Evolutionary conservation across 192 early-diverging fungal species (phyloP).

Genomic region (Phlyctochytrium planicorne): DNA sequence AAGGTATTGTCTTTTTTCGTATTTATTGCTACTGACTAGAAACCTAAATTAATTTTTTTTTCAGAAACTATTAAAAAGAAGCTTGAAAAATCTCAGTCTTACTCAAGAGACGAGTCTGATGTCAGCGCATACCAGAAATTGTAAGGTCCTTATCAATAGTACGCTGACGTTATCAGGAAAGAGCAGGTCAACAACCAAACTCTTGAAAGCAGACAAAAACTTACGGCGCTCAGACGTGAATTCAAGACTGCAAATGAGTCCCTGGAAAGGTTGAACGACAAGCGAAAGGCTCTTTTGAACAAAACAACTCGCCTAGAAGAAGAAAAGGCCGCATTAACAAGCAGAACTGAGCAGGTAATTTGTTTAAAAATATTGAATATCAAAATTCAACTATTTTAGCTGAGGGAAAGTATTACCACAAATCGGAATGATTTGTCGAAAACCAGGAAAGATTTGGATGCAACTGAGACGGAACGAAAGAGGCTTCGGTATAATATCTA

Average conservation of each 20-base stretch:
- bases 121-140: constrained; percentile 56
- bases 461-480: constrained; percentile 63
- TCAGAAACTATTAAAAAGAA: background rate
- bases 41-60: too few species aligned
- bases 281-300: constrained; percentile 33
- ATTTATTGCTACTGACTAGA: too few species aligned
- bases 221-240: constrained; percentile 67
- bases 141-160: constrained; percentile 13
- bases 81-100: constrained; percentile 10
- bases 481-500: constrained; percentile 48
- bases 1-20: too few species aligned
- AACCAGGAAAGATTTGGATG: constrained; percentile 56
- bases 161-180: constrained; percentile 46
- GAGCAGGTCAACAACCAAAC: constrained; percentile 69
- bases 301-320: constrained; percentile 5
- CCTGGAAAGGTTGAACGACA: constrained; percentile 58
- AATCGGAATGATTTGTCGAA: constrained; percentile 47
- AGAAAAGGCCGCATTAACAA: constrained; percentile 12
- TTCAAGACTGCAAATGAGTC: constrained; percentile 63
- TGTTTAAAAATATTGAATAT: too few species aligned
- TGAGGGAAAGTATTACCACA: constrained; percentile 25
- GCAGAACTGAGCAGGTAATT: constrained; percentile 37
- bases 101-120: constrained; percentile 29
- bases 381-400: constrained; percentile 20
- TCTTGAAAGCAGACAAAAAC: constrained; percentile 66